These are phyloP conservation scores for Suillus bovinus DNA, from an alignment of 768 basidiomycete species.

Conservation along the genomic window DNA sequence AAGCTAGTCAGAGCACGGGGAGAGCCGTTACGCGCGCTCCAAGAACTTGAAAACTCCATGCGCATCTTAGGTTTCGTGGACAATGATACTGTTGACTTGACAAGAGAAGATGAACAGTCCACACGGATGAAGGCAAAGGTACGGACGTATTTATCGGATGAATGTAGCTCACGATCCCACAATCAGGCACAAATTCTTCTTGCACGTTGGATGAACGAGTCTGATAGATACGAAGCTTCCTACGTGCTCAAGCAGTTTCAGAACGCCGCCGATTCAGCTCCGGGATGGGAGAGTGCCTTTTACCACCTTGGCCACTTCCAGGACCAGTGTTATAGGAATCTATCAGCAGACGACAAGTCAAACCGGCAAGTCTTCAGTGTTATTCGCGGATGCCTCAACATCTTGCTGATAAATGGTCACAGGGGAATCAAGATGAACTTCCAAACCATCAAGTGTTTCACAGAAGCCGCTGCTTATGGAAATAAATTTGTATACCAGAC, in stretches of 20 bases:
- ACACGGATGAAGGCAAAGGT: constrained; percentile 74
- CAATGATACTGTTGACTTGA: constrained; percentile 55
- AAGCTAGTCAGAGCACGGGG: constrained; percentile 81
- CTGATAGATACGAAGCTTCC: constrained; percentile 72
- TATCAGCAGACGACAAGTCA: constrained; percentile 53
- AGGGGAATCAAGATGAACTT: constrained; percentile 67
- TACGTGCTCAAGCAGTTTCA: constrained; percentile 61
- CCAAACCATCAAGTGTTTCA: constrained; percentile 66
- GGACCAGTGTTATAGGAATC: constrained; percentile 68
- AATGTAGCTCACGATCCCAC: constrained; percentile 5
- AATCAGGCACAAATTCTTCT: constrained; percentile 73
- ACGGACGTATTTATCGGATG: constrained; percentile 10
- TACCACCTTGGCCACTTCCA: constrained; percentile 90
- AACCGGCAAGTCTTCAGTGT: constrained; percentile 39
- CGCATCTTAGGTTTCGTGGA: constrained; percentile 47
- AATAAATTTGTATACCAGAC: constrained; percentile 97
- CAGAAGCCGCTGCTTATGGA: constrained; percentile 72
- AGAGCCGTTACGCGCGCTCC: constrained; percentile 81
- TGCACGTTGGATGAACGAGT: constrained; percentile 92
- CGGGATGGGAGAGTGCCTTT: constrained; percentile 77
- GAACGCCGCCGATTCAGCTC: constrained; percentile 47
- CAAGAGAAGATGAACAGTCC: constrained; percentile 47
- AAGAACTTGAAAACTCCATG: constrained; percentile 81
- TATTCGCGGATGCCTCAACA: not conserved
- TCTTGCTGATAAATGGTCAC: constrained; percentile 4